phyloP scores from a whole-genome alignment of 2,329 filamentous ascomycete genomes.

The Pestalotiopsis sp. region DNA sequence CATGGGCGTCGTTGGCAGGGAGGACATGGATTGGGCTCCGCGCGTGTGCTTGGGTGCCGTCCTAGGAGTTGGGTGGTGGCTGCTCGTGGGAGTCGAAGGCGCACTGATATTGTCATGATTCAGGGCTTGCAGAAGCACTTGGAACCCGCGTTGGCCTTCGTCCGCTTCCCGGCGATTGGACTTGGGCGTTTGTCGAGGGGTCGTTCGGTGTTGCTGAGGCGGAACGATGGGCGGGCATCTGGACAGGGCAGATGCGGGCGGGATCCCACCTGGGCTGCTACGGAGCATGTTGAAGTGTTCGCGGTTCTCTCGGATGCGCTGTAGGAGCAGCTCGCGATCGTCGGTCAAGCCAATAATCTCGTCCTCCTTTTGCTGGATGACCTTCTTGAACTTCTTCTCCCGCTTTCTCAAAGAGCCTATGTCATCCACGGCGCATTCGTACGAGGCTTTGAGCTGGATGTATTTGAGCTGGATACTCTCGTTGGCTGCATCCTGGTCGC shows the following conservation, averaged over 20 bases:
- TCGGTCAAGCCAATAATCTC: constrained; percentile 71
- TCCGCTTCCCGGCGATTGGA: constrained; percentile 26
- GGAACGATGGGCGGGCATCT: constrained; percentile 46
- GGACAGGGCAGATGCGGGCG: constrained; percentile 64
- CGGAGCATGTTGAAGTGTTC: constrained; percentile 82
- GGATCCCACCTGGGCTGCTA: constrained; percentile 72
- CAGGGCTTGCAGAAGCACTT: constrained; percentile 78
- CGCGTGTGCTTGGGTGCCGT: constrained; percentile 67
- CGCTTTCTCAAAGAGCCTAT: constrained; percentile 65
- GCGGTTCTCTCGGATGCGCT: constrained; percentile 85
- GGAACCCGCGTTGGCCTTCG: constrained; percentile 67
- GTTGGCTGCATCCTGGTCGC: constrained; percentile 52
- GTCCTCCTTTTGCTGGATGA: constrained; percentile 78
- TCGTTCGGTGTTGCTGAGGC: constrained; percentile 47
- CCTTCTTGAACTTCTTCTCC: constrained; percentile 72
- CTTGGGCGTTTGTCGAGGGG: constrained; percentile 54
- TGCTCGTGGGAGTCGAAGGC: constrained; percentile 66
- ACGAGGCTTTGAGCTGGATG: constrained; percentile 65
- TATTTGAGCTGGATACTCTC: constrained; percentile 57
- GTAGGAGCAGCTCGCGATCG: constrained; percentile 76
- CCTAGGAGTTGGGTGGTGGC: constrained; percentile 46
- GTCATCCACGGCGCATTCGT: constrained; percentile 67
- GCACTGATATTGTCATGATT: constrained; percentile 77
- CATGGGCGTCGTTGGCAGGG: constrained; percentile 76
- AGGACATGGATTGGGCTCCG: constrained; percentile 81